Base-by-base conservation (phyloP, 2,329 filamentous ascomycete genomes). In the Cercospora zeina region DNA sequence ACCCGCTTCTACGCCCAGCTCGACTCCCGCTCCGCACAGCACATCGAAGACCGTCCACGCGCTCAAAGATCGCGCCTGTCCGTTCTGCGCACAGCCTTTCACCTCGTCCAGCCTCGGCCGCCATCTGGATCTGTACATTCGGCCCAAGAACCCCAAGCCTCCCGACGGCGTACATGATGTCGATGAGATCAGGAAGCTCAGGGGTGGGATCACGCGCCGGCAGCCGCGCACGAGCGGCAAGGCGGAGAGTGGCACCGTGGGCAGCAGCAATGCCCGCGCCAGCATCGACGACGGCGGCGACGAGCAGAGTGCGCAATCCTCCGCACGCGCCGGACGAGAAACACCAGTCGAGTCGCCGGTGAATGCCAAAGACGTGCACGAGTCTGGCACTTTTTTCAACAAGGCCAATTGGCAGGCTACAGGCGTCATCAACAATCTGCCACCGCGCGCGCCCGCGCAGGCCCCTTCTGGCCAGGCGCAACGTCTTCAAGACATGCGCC, bases 121-220 rank as follows among this genome's bases (percentile, higher is more conserved):
- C 50, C 93, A 97, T 77, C 87, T 97, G 68, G 93, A 97, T 75
- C 85, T 96, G 39, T 97, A 96, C 76, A 93, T 97, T 71, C 93
- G 92, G 73, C 89, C 92, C 62, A 96, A 92, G 79, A 97, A 97
- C 75, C 91, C 93, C 1, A 95, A 93, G 76, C 83, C 88, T 1
- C 80, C 89, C 6, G 93, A 97, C 77, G 93, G 93, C 54, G 79
- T 96, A 50, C 93, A 97, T 77, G 83, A 96, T 78, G 90, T 97
- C 62, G 90, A 93, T 7, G 90, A 91, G 76, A 97, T 97, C 71
- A 85, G 85, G 68, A 90, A 89, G 76, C 80, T 96, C 71, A 86
- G 93, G 58, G 90, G 91, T 49, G 85, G 86, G 64, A 96, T 97
- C 75, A 97, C 93, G 27, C 83, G 93, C 66, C 84, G 93, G 63